Conservation (phyloP, 208 protist species). For the Trypanosoma theileri region DNA sequence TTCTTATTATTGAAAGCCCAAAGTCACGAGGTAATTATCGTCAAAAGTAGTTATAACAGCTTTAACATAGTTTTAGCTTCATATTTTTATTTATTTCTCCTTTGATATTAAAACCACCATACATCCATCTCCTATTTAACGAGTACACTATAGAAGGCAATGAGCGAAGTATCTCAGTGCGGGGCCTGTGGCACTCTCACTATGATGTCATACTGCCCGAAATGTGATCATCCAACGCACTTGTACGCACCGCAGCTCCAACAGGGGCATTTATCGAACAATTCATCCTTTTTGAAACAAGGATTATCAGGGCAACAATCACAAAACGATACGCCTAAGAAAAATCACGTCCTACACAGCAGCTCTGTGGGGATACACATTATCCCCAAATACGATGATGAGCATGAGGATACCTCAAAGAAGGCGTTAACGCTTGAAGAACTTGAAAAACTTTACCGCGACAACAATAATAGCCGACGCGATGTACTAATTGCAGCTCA, state of each 20-base stretch:
- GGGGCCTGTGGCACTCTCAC: slow-evolving; percentile 36
- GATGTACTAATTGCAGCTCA: not conserved
- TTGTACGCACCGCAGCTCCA: slow-evolving; percentile 11
- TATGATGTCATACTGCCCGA: slow-evolving; percentile 42
- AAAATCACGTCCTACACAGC: not conserved
- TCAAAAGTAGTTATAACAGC: no score
- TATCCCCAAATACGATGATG: not conserved
- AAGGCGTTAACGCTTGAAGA: slow-evolving; percentile 25
- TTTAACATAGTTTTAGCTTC: not conserved
- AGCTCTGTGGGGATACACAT: not conserved
- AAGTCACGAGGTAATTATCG: not conserved
- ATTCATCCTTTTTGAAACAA: not conserved
- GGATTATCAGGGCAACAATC: not conserved
- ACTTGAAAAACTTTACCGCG: slow-evolving; percentile 10
- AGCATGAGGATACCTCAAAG: slow-evolving; percentile 13
- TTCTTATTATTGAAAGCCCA: not conserved
- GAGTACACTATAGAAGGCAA: slow-evolving; percentile 5
- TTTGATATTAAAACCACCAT: slow-evolving; percentile 1
- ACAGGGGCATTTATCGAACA: not conserved
- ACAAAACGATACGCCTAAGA: not conserved
- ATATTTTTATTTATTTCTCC: slow-evolving; percentile 1
- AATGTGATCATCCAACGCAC: slow-evolving; percentile 31
- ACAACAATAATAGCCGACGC: not conserved
- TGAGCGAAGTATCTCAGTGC: slow-evolving; percentile 30
- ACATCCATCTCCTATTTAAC: not conserved